Conservation (phyloP, 495 filamentous ascomycete genomes). For the Barbatosphaeria neglecta region DNA sequence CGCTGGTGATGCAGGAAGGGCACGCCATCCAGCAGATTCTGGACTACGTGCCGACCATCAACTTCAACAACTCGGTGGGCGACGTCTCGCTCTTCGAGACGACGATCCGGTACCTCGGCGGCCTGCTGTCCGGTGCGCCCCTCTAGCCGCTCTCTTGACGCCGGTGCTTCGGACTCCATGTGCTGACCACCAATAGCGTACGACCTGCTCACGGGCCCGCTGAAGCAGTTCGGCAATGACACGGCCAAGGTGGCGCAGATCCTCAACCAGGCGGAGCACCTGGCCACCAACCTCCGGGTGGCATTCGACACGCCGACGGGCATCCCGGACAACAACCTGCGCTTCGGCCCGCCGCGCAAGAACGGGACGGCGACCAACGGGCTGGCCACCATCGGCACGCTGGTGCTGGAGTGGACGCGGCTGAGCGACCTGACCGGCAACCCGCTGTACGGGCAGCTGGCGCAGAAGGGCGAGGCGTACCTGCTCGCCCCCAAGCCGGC, state of each 20-base stretch:
- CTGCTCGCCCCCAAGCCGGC: constrained; percentile 55
- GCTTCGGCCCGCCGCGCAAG: constrained; percentile 40
- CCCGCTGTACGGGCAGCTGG: constrained; percentile 49
- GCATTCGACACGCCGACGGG: constrained; percentile 69
- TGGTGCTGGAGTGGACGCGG: constrained; percentile 78
- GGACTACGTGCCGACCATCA: constrained; percentile 51
- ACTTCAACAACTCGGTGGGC: constrained; percentile 50
- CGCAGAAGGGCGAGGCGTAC: constrained; percentile 60
- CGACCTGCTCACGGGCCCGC: constrained; percentile 65
- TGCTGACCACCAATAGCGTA: constrained; percentile 39
- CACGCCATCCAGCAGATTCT: constrained; percentile 59
- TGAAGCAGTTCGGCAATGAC: constrained; percentile 38
- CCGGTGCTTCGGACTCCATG: neutral
- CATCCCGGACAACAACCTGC: constrained; percentile 62
- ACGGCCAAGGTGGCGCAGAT: constrained; percentile 39
- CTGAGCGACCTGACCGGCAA: constrained; percentile 68
- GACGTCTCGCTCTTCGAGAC: constrained; percentile 77
- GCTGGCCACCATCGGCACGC: constrained; percentile 58
- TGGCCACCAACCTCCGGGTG: constrained; percentile 64
- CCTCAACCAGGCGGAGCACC: constrained; percentile 51
- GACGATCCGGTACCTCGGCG: constrained; percentile 77
- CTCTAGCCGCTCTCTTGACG: neutral
- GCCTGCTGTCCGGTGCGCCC: constrained; percentile 51
- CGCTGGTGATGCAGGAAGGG: constrained; percentile 60
- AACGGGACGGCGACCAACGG: constrained; percentile 47